Conservation (phyloP, 306 rosid genomes). For the Pyrus betulifolia region DNA sequence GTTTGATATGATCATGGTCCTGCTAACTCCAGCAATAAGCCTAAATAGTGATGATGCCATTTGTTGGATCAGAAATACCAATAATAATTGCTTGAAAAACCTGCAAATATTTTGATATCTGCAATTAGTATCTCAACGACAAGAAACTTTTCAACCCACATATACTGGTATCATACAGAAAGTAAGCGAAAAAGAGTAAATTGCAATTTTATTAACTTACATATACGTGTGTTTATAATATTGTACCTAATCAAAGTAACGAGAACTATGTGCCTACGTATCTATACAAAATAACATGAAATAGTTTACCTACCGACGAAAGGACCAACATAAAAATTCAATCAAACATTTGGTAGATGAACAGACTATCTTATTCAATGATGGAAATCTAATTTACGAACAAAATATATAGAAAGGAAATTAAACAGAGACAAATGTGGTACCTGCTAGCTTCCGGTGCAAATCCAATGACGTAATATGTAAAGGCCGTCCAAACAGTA, state of each 20-base stretch:
- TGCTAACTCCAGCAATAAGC: conserved; percentile 73
- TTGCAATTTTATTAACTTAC: too few species aligned
- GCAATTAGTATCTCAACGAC: background rate
- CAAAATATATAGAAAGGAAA: background rate
- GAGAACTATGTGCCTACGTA: background rate
- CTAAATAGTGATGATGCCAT: conserved; percentile 86
- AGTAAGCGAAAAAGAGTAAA: too few species aligned
- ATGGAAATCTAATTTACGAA: too few species aligned
- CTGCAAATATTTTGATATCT: conserved; percentile 27
- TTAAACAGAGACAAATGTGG: background rate
- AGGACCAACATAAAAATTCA: background rate
- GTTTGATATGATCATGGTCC: conserved; percentile 85
- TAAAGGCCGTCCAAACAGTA: conserved; percentile 37
- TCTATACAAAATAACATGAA: too few species aligned
- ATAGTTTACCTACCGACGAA: background rate
- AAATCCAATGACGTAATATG: conserved; percentile 48
- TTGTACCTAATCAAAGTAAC: background rate
- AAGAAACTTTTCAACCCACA: background rate
- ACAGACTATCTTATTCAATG: background rate
- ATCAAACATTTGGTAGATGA: background rate
- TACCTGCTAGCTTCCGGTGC: conserved; percentile 60
- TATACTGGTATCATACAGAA: too few species aligned
- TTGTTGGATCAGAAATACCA: conserved; percentile 80
- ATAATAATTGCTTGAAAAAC: conserved; percentile 76
- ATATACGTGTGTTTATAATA: too few species aligned